Conservation (phyloP, 805 yeast species). For the Blastobotrys americana region DNA sequence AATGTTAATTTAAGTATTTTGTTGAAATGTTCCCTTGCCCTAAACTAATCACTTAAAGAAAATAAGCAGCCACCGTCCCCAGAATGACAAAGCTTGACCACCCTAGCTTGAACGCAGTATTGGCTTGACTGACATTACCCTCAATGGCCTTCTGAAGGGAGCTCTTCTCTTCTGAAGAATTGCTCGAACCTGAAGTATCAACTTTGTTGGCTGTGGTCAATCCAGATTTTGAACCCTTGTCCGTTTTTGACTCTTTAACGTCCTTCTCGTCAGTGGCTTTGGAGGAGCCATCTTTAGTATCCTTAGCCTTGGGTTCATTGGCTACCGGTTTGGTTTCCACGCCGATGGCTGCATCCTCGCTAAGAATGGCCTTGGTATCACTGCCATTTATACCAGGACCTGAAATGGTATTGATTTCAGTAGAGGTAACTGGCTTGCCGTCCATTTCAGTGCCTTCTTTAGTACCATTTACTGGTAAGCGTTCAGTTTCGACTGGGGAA, state of each 20-base stretch:
- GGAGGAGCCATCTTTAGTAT: background rate
- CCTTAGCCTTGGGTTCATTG: background rate
- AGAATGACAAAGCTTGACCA: background rate
- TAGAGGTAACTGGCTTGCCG: background rate
- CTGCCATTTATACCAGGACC: background rate
- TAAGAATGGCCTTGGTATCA: background rate
- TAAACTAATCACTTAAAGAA: too few species aligned
- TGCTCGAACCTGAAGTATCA: background rate
- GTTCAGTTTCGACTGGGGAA: background rate
- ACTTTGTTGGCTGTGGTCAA: background rate
- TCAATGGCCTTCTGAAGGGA: background rate
- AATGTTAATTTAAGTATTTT: too few species aligned
- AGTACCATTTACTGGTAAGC: background rate
- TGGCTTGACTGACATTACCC: background rate
- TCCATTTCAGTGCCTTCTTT: background rate
- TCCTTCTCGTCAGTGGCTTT: background rate
- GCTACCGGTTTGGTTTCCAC: background rate
- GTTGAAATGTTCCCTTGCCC: too few species aligned
- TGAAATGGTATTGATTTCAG: background rate
- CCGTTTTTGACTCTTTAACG: too few species aligned
- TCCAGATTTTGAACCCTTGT: too few species aligned
- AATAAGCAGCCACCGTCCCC: background rate
- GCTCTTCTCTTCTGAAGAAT: background rate
- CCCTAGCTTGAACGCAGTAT: background rate
- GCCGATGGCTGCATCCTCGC: background rate